Percentiles rank a stretch among this genome's conserved stretches.
phyloP scores from a whole-genome alignment of 2,329 filamentous ascomycete genomes.

The Trematosphaeria pertusa region DNA sequence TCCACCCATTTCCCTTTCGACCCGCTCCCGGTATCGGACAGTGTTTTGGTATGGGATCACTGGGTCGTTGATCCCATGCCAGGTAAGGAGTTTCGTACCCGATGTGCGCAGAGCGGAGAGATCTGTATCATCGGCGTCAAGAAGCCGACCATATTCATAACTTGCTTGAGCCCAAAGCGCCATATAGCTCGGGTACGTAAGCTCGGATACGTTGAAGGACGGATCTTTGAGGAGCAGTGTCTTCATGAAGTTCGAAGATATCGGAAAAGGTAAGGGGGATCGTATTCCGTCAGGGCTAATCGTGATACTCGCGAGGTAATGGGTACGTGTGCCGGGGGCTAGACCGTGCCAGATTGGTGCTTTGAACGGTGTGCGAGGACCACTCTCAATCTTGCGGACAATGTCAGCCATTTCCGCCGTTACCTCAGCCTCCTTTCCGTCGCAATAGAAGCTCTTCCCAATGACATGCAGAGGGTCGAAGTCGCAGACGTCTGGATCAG shows the following conservation, averaged over 20 bases:
- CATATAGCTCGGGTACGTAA: slow-evolving; percentile 22
- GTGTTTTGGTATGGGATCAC: slow-evolving; percentile 37
- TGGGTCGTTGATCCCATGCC: slow-evolving; percentile 35
- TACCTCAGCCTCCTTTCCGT: slow-evolving; percentile 23
- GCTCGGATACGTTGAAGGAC: slow-evolving; percentile 17
- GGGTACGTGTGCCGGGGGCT: slow-evolving; percentile 19
- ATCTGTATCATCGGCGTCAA: slow-evolving; percentile 31
- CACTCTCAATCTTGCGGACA: slow-evolving; percentile 24
- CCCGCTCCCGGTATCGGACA: slow-evolving; percentile 27
- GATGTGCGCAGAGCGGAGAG: slow-evolving; percentile 29
- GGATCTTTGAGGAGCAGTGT: slow-evolving; percentile 22
- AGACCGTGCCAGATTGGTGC: slow-evolving; percentile 19
- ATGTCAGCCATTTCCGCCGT: slow-evolving; percentile 29
- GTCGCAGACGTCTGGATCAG: slow-evolving; percentile 25
- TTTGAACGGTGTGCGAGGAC: slow-evolving; percentile 20
- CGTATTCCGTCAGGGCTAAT: slow-evolving; percentile 21
- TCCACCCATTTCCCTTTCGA: slow-evolving; percentile 34
- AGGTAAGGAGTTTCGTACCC: slow-evolving; percentile 36
- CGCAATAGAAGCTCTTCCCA: slow-evolving; percentile 24
- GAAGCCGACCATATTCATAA: slow-evolving; percentile 28
- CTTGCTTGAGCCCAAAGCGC: slow-evolving; percentile 25
- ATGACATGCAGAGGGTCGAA: slow-evolving; percentile 27
- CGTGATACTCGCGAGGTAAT: slow-evolving; percentile 19
- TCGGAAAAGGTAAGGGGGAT: slow-evolving; percentile 21
- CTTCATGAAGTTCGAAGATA: slow-evolving; percentile 27